Evolutionary conservation across 2,329 filamentous ascomycete genomes (phyloP), one percentile per base, ranked within the genome.

Genomic region (Niveomyces coronatus): DNA sequence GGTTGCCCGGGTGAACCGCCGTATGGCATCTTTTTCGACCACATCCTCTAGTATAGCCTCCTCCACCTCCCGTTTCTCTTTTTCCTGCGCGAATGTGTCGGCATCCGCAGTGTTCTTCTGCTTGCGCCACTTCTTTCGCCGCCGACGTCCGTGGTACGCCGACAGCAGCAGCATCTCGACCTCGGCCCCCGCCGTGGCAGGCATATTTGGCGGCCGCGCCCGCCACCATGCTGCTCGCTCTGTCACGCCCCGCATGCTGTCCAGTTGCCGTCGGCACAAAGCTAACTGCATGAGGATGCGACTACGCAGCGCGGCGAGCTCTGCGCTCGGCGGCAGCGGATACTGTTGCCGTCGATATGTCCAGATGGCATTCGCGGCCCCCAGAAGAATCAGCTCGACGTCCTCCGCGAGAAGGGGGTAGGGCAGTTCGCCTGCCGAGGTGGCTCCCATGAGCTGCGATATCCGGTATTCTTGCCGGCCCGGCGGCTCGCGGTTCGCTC

Each of bases 331-430:
- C 38, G 3, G 50, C 43, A 2, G 45, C 43, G 1, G 42, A 46
- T 4, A 53, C 47, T n/a, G n/a, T 13, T 52, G 45, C 1, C 49
- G 39, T 8, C 39, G 27, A 23, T 36, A 36, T 9, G 29, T 49
- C 55, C 57, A 60, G 9, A 62, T 55, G 2, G 52, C 52, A 0
- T 51, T 52, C 0, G 50, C 43, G 0, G 53, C 37, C 0, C 55
- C 58, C 2, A 57, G 53, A 0, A 62, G 37, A 0, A 55, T 52
- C 1, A 57, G 47, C 3, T 58, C 53, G 0, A 61, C 41, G n/a
- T 62, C 58, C 23, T 61, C 58, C 1, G 60, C 41, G 0, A 59
- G 44, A 1, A 58, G 35, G 1, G 53, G 47, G 0, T 53, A 47
- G 0, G 46, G 47, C 2, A 53, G 49, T 0, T 50, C 43, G 1